Percentiles rank a stretch among this genome's conserved stretches.
phyloP scores from a whole-genome alignment of 352 stramenopile species.

The Phytophthora constricta region DNA sequence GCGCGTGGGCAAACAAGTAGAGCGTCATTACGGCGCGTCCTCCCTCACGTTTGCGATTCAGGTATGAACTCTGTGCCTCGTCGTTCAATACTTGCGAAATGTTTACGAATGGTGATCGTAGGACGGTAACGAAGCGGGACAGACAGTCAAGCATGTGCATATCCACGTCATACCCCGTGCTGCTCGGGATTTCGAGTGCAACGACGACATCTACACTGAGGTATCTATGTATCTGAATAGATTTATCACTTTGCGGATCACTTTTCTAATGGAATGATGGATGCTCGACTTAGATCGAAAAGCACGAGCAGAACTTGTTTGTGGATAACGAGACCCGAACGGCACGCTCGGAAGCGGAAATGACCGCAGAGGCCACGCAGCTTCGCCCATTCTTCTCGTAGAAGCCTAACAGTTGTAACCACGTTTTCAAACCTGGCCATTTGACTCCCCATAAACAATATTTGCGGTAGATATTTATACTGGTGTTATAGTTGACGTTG shows the following conservation, averaged over 20 bases:
- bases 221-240: conserved; percentile 33
- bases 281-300: conserved; percentile 51
- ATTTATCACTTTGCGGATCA: too few species aligned
- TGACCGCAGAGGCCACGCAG: conserved; percentile 77
- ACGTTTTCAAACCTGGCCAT: too few species aligned
- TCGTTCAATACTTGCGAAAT: background rate
- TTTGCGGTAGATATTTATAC: too few species aligned
- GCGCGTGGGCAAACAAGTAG: conserved; percentile 76
- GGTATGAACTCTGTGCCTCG: conserved; percentile 16
- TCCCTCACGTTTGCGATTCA: conserved; percentile 95
- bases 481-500: too few species aligned
- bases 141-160: conserved; percentile 94
- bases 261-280: too few species aligned
- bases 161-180: conserved; percentile 92
- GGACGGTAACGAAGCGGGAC: conserved; percentile 89
- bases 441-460: too few species aligned
- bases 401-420: background rate
- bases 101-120: conserved; percentile 17
- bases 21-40: conserved; percentile 68
- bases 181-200: conserved; percentile 80
- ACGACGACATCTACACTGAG: conserved; percentile 94
- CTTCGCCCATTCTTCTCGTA: conserved; percentile 49
- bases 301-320: conserved; percentile 54
- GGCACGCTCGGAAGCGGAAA: conserved; percentile 77
- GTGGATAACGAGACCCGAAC: conserved; percentile 79